phyloP scores from a whole-genome alignment of 495 filamentous ascomycete species.

The Neurospora cerealis region DNA sequence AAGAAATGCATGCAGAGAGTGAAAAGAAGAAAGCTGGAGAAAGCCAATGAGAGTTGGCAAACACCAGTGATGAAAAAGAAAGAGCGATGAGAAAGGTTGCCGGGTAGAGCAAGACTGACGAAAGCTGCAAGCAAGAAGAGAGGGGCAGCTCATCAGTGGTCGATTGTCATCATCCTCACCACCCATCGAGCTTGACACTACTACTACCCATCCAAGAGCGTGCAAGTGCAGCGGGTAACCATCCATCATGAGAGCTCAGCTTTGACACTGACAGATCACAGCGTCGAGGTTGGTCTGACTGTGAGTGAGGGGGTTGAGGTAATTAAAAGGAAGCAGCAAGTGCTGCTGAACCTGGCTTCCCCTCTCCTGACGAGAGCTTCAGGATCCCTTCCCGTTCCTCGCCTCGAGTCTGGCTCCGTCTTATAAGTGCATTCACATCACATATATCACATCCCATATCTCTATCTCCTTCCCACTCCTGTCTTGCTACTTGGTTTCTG shows the following conservation, averaged over 20 bases:
- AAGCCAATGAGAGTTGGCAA: background rate
- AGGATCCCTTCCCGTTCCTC: background rate
- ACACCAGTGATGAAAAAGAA: background rate
- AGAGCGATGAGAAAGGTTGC: background rate
- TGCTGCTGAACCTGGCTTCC: background rate
- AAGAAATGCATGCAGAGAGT: background rate
- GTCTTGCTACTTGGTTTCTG: background rate
- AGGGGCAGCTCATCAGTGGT: background rate
- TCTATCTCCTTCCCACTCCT: background rate
- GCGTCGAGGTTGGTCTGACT: background rate
- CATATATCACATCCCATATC: background rate
- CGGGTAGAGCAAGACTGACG: background rate
- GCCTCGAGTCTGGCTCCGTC: background rate
- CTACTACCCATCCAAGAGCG: background rate
- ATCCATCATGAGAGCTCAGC: background rate
- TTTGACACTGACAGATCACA: background rate
- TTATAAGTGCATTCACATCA: background rate
- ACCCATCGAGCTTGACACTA: background rate
- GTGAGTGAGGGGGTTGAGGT: background rate
- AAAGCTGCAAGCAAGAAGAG: background rate
- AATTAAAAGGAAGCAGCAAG: background rate
- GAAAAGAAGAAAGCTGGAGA: background rate
- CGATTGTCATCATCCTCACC: background rate
- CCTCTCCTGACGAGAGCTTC: background rate
- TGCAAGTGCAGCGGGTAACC: background rate